Conservation (phyloP, 192 early-diverging fungal species). For the Mortierella hygrophila region DNA sequence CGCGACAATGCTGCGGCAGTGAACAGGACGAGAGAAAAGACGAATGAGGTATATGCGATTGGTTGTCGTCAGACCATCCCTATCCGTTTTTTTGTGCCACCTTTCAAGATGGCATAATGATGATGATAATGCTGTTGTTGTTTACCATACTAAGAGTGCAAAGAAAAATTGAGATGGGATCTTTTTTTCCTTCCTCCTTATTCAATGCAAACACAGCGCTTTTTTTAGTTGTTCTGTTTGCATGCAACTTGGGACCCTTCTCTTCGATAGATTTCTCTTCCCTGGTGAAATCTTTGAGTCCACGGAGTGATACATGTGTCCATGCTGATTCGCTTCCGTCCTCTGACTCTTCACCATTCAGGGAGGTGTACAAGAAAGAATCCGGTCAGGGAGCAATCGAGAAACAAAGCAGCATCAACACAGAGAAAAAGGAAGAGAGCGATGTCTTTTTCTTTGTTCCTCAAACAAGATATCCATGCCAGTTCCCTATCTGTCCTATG, state of each 20-base stretch:
- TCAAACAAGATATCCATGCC: too few relatives aligned
- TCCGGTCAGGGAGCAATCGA: neutral
- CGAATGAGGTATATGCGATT: neutral
- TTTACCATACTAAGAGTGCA: neutral
- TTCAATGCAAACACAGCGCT: constrained; percentile 2
- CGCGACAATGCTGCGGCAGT: neutral
- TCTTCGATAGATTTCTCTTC: neutral
- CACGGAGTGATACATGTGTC: neutral
- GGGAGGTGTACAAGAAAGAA: neutral
- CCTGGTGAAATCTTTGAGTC: neutral
- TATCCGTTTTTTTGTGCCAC: neutral
- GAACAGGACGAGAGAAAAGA: neutral
- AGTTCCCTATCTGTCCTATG: neutral
- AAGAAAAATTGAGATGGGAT: neutral
- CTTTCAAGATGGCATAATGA: neutral
- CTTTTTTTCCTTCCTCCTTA: neutral
- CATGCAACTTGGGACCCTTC: neutral
- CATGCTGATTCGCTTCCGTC: neutral
- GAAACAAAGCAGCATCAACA: neutral
- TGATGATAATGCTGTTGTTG: neutral
- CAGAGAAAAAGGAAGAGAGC: neutral
- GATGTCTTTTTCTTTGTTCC: neutral
- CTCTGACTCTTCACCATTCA: neutral
- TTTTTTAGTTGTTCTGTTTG: neutral
- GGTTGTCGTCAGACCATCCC: neutral